Conservation (phyloP, 257 asterid species). For the Echium plantagineum region DNA sequence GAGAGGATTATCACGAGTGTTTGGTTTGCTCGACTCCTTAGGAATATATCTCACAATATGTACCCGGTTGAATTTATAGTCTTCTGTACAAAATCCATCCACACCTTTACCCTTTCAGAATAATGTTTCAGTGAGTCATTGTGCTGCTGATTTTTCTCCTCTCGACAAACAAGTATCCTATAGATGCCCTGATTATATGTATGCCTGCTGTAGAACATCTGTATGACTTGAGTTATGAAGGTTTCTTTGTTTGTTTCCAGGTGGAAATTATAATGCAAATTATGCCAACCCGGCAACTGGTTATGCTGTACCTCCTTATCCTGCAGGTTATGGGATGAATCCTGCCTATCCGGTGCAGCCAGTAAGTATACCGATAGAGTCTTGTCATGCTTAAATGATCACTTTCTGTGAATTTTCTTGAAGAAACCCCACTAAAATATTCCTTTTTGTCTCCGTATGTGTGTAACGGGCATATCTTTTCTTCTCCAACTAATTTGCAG, state of each 20-base stretch:
- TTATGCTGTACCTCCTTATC: conserved; percentile 53
- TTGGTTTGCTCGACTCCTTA: background rate
- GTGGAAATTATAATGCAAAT: conserved; percentile 41
- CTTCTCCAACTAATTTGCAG: conserved; percentile 37
- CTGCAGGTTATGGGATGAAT: conserved; percentile 48
- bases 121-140: background rate
- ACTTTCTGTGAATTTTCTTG: background rate
- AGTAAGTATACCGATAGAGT: conserved; percentile 26
- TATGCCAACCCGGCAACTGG: conserved; percentile 54
- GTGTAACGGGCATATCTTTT: background rate
- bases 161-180: too few relatives aligned
- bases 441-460: background rate
- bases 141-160: background rate
- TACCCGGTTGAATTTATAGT: background rate
- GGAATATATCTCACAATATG: background rate
- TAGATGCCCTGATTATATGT: too few relatives aligned
- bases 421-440: conserved; percentile 1
- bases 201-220: background rate
- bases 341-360: conserved; percentile 51
- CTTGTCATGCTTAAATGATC: background rate
- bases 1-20: background rate
- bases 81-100: background rate
- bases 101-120: background rate
- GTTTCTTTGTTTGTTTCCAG: conserved; percentile 24
- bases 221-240: background rate